Evolutionary conservation across 164 flowering plant genomes (phyloP).

Genomic region (Vitis vinifera): ASM3070453v1 NC_081811.1:22316001-22316500

Average conservation of each 20-base stretch:
- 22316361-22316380: too few relatives aligned
- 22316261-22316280: too few relatives aligned
- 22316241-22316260: background rate
- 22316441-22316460: too few relatives aligned
- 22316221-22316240: background rate
- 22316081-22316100: constrained; percentile 78
- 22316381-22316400: too few relatives aligned
- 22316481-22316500: too few relatives aligned
- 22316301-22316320: too few relatives aligned
- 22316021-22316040: constrained; percentile 81
- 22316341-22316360: too few relatives aligned
- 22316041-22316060: constrained; percentile 77
- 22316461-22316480: too few relatives aligned
- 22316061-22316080: constrained; percentile 78
- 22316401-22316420: too few relatives aligned
- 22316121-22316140: constrained; percentile 77
- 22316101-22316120: constrained; percentile 82
- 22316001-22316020: constrained; percentile 95
- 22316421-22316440: too few relatives aligned
- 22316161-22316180: constrained; percentile 79
- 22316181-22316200: background rate
- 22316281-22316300: too few relatives aligned
- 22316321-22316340: too few relatives aligned
- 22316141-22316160: constrained; percentile 78
- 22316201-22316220: background rate